Percentiles rank a stretch among this genome's conserved stretches.
phyloP scores from a whole-genome alignment of 2,329 filamentous ascomycete genomes.

The Pyrenophora seminiperda region DNA sequence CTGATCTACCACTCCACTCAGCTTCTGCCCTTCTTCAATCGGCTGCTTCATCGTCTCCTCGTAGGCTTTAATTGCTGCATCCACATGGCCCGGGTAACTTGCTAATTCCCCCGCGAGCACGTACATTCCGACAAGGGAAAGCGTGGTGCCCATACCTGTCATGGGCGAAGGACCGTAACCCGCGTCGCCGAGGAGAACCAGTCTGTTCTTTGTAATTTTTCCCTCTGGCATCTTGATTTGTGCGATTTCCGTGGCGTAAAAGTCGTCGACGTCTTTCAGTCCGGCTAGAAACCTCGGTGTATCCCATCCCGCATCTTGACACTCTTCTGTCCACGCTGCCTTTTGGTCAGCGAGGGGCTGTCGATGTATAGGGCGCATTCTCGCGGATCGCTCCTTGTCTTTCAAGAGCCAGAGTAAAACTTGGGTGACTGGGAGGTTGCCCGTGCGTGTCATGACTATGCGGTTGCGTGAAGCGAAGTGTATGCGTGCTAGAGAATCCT shows the following conservation, averaged over 20 bases:
- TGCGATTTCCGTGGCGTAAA: constrained; percentile 54
- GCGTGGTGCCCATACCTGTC: constrained; percentile 33
- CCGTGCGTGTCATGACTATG: constrained; percentile 27
- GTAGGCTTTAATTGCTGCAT: constrained; percentile 29
- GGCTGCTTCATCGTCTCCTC: constrained; percentile 23
- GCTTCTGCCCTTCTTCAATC: constrained; percentile 28
- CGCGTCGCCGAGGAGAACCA: constrained; percentile 61
- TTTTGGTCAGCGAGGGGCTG: constrained; percentile 50
- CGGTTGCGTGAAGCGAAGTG: constrained; percentile 16
- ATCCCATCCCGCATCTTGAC: constrained; percentile 54
- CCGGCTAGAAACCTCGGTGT: constrained; percentile 49
- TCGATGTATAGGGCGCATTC: constrained; percentile 21
- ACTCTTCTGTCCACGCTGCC: constrained; percentile 36
- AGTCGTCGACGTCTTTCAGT: constrained; percentile 50
- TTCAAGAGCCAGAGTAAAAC: constrained; percentile 31
- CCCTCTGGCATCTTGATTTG: constrained; percentile 53
- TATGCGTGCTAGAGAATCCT: constrained; percentile 20
- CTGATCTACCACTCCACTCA: not conserved
- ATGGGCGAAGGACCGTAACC: constrained; percentile 38
- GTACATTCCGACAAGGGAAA: constrained; percentile 48
- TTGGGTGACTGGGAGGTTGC: constrained; percentile 26
- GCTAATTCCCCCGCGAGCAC: constrained; percentile 46
- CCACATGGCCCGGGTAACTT: constrained; percentile 15
- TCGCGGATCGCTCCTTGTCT: constrained; percentile 4
- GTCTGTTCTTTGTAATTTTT: constrained; percentile 50